Percentiles rank a stretch among this genome's conserved stretches.
Evolutionary conservation across 139 green algal species (phyloP).

Genomic region (Coelastrella sp.): DNA sequence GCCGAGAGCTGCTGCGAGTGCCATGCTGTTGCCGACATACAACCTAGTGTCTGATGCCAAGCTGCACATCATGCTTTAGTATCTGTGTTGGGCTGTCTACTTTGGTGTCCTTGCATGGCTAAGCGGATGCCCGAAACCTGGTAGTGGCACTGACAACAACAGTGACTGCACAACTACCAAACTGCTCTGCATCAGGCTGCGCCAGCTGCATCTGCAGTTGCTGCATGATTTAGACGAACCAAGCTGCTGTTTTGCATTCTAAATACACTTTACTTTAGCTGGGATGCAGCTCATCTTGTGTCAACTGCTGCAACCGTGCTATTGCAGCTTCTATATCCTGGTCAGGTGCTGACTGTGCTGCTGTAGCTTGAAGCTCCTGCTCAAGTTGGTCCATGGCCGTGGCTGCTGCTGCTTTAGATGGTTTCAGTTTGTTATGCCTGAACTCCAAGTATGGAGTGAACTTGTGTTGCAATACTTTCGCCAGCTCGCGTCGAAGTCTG

Average conservation of each 20-base stretch:
- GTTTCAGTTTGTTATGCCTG: conserved; percentile 16
- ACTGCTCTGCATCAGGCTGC: background rate
- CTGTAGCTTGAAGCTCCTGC: conserved; percentile 7
- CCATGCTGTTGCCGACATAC: too few species aligned
- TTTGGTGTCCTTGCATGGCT: too few species aligned
- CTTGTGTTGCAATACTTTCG: conserved; percentile 10
- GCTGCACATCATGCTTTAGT: too few species aligned
- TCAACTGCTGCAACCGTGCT: background rate
- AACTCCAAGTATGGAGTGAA: conserved; percentile 32
- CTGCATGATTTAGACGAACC: background rate
- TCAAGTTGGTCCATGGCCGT: background rate
- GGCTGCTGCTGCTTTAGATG: conserved; percentile 14
- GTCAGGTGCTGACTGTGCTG: background rate
- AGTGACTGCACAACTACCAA: background rate
- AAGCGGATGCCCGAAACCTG: too few species aligned
- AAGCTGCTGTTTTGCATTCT: too few species aligned
- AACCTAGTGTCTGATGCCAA: too few species aligned
- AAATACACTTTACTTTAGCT: background rate
- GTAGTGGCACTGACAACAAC: too few species aligned
- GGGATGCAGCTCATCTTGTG: background rate
- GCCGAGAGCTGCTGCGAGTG: too few species aligned
- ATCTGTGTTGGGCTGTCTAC: too few species aligned
- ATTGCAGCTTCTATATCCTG: conserved; percentile 10
- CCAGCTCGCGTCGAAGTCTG: conserved; percentile 15
- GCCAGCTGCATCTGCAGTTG: background rate